Conservation (phyloP, 176 grass and related monocot species). For the Rhynchospora tenuis region DNA sequence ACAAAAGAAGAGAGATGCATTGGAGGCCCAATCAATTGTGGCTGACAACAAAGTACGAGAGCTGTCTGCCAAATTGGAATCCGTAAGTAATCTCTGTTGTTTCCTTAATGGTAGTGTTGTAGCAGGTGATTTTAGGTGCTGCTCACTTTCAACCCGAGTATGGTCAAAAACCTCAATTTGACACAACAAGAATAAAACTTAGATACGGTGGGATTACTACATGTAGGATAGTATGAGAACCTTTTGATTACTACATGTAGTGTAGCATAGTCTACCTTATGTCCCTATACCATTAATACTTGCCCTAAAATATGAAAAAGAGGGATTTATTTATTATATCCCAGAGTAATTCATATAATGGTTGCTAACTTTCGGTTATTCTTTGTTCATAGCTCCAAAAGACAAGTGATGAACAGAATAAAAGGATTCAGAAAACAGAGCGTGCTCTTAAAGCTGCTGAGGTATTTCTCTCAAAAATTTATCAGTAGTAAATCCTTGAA, state of each 20-base stretch:
- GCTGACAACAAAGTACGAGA: conserved; percentile 60
- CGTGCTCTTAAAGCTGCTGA: conserved; percentile 66
- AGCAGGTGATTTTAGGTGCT: neutral
- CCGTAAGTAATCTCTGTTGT: conserved; percentile 37
- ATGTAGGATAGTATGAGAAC: neutral
- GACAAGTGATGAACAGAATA: conserved; percentile 56
- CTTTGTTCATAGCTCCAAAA: conserved; percentile 64
- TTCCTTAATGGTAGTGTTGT: neutral
- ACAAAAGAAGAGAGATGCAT: conserved; percentile 34
- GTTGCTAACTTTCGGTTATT: neutral
- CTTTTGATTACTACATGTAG: neutral
- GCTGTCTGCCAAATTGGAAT: conserved; percentile 52
- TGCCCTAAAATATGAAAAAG: neutral
- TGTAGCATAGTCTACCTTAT: too few relatives aligned
- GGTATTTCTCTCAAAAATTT: conserved; percentile 43
- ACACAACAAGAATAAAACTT: too few relatives aligned
- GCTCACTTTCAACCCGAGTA: too few relatives aligned
- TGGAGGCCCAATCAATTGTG: conserved; percentile 39
- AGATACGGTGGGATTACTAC: too few relatives aligned
- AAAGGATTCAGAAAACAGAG: conserved; percentile 70
- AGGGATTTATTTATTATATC: neutral
- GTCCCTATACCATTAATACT: too few relatives aligned
- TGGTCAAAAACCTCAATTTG: too few relatives aligned
- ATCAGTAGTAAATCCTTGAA: too few relatives aligned
- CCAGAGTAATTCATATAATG: neutral